These are phyloP conservation scores for Paraphoma sp. DNA, from an alignment of 2,329 filamentous ascomycete genomes.

Conservation along the genomic window DNA sequence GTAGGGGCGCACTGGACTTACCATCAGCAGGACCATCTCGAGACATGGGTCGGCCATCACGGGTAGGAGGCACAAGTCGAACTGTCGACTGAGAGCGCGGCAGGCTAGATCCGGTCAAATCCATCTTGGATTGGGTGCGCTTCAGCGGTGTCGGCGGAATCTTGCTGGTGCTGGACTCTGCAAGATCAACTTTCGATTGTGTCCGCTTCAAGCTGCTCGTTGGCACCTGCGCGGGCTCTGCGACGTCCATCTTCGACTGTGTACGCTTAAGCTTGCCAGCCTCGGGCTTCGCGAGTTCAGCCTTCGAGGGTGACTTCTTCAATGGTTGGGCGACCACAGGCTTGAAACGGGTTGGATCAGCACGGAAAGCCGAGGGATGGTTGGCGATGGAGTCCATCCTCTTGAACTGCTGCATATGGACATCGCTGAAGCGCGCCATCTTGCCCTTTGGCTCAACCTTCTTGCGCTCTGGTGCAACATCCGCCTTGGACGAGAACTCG, in stretches of 20 bases:
- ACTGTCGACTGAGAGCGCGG: slow-evolving; percentile 47
- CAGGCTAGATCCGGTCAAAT: slow-evolving; percentile 58
- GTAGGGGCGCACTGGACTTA: background rate
- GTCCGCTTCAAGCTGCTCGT: slow-evolving; percentile 58
- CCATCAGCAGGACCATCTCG: slow-evolving; percentile 27
- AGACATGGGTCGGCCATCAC: slow-evolving; percentile 31
- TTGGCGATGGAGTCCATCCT: slow-evolving; percentile 97
- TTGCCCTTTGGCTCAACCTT: slow-evolving; percentile 83
- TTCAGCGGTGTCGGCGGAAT: slow-evolving; percentile 55
- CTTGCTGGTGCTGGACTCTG: slow-evolving; percentile 59
- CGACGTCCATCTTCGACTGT: slow-evolving; percentile 68
- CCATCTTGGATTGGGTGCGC: slow-evolving; percentile 64
- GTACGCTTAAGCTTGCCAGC: slow-evolving; percentile 58
- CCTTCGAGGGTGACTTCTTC: slow-evolving; percentile 50
- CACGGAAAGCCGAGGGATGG: slow-evolving; percentile 80
- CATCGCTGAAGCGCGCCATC: slow-evolving; percentile 79
- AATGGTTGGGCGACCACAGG: slow-evolving; percentile 45
- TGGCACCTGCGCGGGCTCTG: slow-evolving; percentile 59
- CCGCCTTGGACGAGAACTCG: slow-evolving; percentile 46
- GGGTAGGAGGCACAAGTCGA: slow-evolving; percentile 33
- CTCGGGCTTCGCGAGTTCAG: slow-evolving; percentile 54
- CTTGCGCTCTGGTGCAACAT: slow-evolving; percentile 63
- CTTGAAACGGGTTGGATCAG: slow-evolving; percentile 61
- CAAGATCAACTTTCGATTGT: slow-evolving; percentile 68
- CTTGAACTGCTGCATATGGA: slow-evolving; percentile 87